A percentile compares a stretch with the other conserved stretches of the same genome.
These are phyloP conservation scores for Ceriops tagal DNA, from an alignment of 345 rosid species.

Conservation along the genomic window DNA sequence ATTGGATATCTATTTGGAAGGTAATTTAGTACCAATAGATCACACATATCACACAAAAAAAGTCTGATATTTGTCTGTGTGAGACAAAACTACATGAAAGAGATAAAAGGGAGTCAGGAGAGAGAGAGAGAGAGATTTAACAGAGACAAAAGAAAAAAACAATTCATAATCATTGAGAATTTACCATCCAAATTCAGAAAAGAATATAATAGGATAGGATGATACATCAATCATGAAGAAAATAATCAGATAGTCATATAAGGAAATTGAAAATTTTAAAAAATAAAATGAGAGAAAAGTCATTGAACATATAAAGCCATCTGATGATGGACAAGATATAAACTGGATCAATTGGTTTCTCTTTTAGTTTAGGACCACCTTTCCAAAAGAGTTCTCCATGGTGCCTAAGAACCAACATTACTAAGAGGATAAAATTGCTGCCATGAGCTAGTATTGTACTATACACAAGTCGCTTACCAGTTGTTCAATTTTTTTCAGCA, in stretches of 20 bases:
- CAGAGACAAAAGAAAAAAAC: too few species aligned
- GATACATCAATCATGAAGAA: too few species aligned
- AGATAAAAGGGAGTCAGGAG: too few species aligned
- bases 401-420: neutral
- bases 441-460: neutral
- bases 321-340: neutral
- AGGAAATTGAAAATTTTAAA: neutral
- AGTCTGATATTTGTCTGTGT: too few species aligned
- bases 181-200: too few species aligned
- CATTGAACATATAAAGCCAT: neutral
- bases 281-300: neutral
- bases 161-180: too few species aligned
- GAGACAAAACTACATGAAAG: too few species aligned
- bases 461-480: neutral
- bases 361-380: neutral
- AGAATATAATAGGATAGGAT: too few species aligned
- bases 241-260: neutral
- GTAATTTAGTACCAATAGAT: too few species aligned
- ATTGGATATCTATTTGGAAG: too few species aligned
- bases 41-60: too few species aligned
- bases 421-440: neutral
- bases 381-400: neutral
- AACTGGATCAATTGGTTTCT: neutral
- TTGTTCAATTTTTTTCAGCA: neutral
- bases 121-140: too few species aligned